Percentiles rank a stretch among this genome's conserved stretches.
These are phyloP conservation scores for Lecanosticta acicola DNA, from an alignment of 2,329 filamentous ascomycete species.

Conservation along the genomic window DNA sequence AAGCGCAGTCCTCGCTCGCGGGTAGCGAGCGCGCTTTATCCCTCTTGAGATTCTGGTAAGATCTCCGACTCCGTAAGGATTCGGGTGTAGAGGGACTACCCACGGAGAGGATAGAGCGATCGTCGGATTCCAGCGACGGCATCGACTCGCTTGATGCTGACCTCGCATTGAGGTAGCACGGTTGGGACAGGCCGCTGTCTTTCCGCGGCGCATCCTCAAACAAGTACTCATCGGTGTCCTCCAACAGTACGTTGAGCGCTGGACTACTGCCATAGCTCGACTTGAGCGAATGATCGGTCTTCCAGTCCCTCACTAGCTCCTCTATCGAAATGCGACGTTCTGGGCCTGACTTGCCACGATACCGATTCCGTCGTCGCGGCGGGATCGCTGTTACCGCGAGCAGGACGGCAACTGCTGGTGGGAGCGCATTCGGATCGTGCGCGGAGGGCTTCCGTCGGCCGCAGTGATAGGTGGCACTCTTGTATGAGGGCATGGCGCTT, in stretches of 20 bases:
- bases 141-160: constrained; percentile 56
- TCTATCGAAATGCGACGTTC: constrained; percentile 49
- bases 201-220: constrained; percentile 24
- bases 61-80: constrained; percentile 29
- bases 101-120: constrained; percentile 43
- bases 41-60: constrained; percentile 38
- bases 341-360: constrained; percentile 37
- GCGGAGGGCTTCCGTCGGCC: constrained; percentile 20
- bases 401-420: constrained; percentile 53
- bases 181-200: constrained; percentile 37
- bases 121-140: constrained; percentile 47
- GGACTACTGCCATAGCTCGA: constrained; percentile 27
- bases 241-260: constrained; percentile 51
- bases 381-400: constrained; percentile 57
- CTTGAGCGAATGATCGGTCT: constrained; percentile 39
- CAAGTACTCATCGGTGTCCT: constrained; percentile 46
- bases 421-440: constrained; percentile 44
- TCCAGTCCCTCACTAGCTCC: constrained; percentile 52
- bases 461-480: constrained; percentile 16
- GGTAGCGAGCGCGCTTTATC: constrained; percentile 47
- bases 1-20: constrained; percentile 48
- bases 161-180: constrained; percentile 40
- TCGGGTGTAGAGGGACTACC: constrained; percentile 41
- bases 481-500: constrained; percentile 22
- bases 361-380: constrained; percentile 39